Conservation (phyloP, 345 rosid species). For the Populus alba region DNA sequence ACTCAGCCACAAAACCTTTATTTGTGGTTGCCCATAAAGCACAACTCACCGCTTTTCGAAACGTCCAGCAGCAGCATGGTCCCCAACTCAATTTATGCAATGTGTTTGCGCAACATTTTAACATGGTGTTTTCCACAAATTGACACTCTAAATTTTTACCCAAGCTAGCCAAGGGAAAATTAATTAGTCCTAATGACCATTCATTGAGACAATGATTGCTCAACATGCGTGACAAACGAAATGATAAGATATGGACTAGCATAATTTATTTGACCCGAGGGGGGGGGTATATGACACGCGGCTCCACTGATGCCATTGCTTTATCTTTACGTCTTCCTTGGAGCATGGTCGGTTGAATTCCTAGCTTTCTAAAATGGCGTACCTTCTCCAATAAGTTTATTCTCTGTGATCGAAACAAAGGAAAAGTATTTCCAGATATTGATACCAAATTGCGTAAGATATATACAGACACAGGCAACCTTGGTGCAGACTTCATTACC, state of each 20-base stretch:
- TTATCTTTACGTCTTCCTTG: conserved; percentile 36
- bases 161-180: background rate
- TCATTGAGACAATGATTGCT: conserved; percentile 26
- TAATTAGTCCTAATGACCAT: conserved; percentile 17
- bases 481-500: background rate
- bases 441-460: background rate
- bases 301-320: conserved; percentile 43
- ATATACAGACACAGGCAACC: background rate
- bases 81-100: conserved; percentile 16
- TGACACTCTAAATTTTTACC: background rate
- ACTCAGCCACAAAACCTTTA: conserved; percentile 26
- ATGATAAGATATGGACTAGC: conserved; percentile 34
- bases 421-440: background rate
- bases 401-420: conserved; percentile 13
- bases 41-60: conserved; percentile 31
- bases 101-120: background rate
- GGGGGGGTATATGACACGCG: conserved; percentile 34
- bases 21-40: conserved; percentile 58
- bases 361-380: conserved; percentile 22
- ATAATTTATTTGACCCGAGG: conserved; percentile 28
- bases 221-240: conserved; percentile 30
- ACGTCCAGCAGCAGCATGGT: conserved; percentile 22
- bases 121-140: background rate
- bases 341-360: conserved; percentile 51
- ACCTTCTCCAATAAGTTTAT: conserved; percentile 21